A percentile compares a stretch with the other conserved stretches of the same genome.
Evolutionary conservation across 768 basidiomycete genomes (phyloP).

Genomic region (Sistotremastrum niveocremeum): DNA sequence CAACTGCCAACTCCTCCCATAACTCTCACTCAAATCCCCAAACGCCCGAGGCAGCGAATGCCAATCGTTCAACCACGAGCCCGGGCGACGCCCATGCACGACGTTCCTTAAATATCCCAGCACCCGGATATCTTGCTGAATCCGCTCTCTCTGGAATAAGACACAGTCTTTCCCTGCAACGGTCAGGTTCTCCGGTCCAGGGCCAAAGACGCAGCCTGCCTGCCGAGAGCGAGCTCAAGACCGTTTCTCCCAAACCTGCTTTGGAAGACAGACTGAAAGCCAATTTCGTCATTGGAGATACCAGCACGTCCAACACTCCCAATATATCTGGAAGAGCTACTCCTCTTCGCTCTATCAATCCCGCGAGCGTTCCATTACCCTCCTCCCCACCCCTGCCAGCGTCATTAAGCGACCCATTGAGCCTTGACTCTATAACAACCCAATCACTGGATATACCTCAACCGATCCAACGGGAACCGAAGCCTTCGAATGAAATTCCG

Average conservation of each 20-base stretch:
- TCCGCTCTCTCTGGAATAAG: constrained; percentile 45
- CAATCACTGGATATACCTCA: too few relatives aligned
- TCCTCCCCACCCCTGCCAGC: constrained; percentile 8
- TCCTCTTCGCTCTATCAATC: constrained; percentile 19
- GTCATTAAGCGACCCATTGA: constrained; percentile 9
- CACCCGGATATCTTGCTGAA: constrained; percentile 46
- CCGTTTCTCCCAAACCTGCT: constrained; percentile 34
- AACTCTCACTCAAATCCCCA: constrained; percentile 7
- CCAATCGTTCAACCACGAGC: constrained; percentile 25
- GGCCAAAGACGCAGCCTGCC: constrained; percentile 8
- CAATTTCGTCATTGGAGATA: constrained; percentile 45
- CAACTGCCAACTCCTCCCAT: constrained; percentile 25
- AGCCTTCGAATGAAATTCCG: too few relatives aligned
- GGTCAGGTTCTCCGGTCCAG: constrained; percentile 16
- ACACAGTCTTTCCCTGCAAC: constrained; percentile 46
- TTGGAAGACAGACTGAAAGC: constrained; percentile 71
- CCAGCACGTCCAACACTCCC: constrained; percentile 31
- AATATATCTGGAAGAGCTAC: constrained; percentile 27
- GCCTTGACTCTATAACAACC: too few relatives aligned
- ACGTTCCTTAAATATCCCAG: constrained; percentile 18
- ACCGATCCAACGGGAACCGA: too few relatives aligned
- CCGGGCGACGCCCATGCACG: constrained; percentile 15
- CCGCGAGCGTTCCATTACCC: neutral
- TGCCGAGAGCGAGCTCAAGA: constrained; percentile 12
- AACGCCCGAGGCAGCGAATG: constrained; percentile 11